phyloP scores from a whole-genome alignment of 768 basidiomycete genomes.

The Mycena haematopus region DNA sequence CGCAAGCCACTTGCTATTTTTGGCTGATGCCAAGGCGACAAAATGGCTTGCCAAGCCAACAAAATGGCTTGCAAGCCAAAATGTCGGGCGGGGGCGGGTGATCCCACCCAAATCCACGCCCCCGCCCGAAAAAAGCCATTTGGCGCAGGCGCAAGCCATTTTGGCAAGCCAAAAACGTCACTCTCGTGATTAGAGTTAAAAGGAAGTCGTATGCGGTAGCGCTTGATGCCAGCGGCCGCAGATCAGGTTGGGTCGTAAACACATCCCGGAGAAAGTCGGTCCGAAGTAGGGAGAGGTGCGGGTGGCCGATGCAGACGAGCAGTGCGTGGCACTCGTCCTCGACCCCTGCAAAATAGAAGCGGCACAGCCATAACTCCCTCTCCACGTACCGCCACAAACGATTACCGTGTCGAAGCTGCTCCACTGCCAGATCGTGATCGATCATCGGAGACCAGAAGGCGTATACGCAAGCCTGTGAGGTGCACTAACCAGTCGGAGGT shows the following conservation, averaged over 20 bases:
- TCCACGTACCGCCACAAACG: not conserved
- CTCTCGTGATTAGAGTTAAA: too few species aligned
- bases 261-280: slow-evolving; percentile 6
- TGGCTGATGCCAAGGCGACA: not conserved
- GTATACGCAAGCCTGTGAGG: slow-evolving; percentile 8
- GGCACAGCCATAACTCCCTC: slow-evolving; percentile 7
- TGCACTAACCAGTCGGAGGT: slow-evolving; percentile 12
- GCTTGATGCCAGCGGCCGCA: too few species aligned
- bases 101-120: not conserved
- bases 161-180: too few species aligned
- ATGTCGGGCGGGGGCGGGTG: not conserved
- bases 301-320: not conserved
- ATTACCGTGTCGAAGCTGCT: slow-evolving; percentile 5
- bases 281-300: not conserved
- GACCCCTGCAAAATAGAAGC: not conserved
- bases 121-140: too few species aligned
- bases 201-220: too few species aligned
- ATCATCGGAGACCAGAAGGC: slow-evolving; percentile 16
- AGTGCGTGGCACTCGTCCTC: slow-evolving; percentile 18
- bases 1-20: not conserved
- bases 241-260: too few species aligned
- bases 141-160: too few species aligned
- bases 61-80: slow-evolving; percentile 1
- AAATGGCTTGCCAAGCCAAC: not conserved
- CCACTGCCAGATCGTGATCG: slow-evolving; percentile 14